Conservation (phyloP, 352 stramenopile species). For the Pythium angustatum region DNA sequence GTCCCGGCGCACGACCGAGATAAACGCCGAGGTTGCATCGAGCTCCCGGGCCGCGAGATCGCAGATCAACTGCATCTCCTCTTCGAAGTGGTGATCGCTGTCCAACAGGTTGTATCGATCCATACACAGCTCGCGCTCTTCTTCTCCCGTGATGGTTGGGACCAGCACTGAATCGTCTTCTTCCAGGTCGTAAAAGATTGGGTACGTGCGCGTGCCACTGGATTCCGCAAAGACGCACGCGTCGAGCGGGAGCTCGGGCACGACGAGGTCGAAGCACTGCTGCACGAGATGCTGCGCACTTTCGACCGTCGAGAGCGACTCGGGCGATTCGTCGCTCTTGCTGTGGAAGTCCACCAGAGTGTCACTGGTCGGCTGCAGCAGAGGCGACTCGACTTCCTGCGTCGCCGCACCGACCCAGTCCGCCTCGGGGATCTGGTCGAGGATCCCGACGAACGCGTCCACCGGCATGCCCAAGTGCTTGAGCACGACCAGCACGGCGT, state of each 20-base stretch:
- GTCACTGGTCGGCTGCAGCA: neutral
- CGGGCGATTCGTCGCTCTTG: neutral
- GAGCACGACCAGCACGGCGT: constrained; percentile 40
- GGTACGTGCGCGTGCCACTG: constrained; percentile 42
- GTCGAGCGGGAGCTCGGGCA: constrained; percentile 40
- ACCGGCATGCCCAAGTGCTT: constrained; percentile 32
- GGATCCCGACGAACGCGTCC: constrained; percentile 28
- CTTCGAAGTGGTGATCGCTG: constrained; percentile 28
- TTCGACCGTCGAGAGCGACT: constrained; percentile 9
- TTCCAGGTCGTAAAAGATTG: constrained; percentile 47
- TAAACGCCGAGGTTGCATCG: constrained; percentile 35
- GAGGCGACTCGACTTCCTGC: constrained; percentile 17
- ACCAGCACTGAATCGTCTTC: constrained; percentile 32
- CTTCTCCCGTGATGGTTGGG: constrained; percentile 34
- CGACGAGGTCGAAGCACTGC: constrained; percentile 57
- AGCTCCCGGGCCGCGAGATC: constrained; percentile 56
- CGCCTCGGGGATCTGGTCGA: constrained; percentile 40
- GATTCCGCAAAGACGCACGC: constrained; percentile 50
- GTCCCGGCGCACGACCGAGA: constrained; percentile 41
- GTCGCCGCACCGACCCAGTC: constrained; percentile 39
- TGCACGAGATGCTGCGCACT: constrained; percentile 53
- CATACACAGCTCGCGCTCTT: constrained; percentile 34
- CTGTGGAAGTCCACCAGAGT: neutral
- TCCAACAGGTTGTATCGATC: constrained; percentile 31
- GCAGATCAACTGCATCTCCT: constrained; percentile 49